phyloP scores from a whole-genome alignment of 2,329 filamentous ascomycete genomes.

The Stemphylium beticola region DNA sequence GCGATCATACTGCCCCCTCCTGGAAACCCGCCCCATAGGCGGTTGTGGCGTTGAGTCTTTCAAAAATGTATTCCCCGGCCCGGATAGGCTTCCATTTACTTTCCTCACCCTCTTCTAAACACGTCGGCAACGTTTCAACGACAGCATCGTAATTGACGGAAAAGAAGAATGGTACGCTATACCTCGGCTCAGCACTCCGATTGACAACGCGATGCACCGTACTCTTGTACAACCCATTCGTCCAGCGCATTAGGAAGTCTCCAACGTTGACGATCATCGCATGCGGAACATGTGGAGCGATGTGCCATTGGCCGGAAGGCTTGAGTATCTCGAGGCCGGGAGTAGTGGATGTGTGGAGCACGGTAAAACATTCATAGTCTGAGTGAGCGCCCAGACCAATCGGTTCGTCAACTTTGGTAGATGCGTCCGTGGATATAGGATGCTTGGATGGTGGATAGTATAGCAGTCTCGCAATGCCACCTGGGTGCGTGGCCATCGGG shows the following conservation, averaged over 20 bases:
- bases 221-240: conserved; percentile 57
- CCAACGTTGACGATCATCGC: conserved; percentile 61
- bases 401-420: conserved; percentile 22
- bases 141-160: conserved; percentile 50
- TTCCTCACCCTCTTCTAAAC: conserved; percentile 41
- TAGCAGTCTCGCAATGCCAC: conserved; percentile 49
- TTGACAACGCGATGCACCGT: conserved; percentile 60
- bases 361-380: conserved; percentile 45
- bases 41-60: conserved; percentile 44
- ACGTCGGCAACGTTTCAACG: conserved; percentile 50
- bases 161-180: conserved; percentile 59
- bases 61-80: conserved; percentile 51
- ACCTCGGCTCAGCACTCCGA: conserved; percentile 45
- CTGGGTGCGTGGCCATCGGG: conserved; percentile 49
- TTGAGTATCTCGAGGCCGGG: conserved; percentile 46
- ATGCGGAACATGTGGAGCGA: conserved; percentile 48
- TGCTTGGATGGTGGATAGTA: conserved; percentile 47
- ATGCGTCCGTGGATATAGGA: conserved; percentile 9
- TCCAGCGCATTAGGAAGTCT: conserved; percentile 59
- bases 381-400: conserved; percentile 50
- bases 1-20: background rate
- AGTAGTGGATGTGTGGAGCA: conserved; percentile 37
- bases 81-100: conserved; percentile 45
- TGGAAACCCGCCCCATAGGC: conserved; percentile 38
- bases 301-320: conserved; percentile 39